Evolutionary conservation across 140 eudicot species (phyloP).

Genomic region (Oenanthe javanica): DNA sequence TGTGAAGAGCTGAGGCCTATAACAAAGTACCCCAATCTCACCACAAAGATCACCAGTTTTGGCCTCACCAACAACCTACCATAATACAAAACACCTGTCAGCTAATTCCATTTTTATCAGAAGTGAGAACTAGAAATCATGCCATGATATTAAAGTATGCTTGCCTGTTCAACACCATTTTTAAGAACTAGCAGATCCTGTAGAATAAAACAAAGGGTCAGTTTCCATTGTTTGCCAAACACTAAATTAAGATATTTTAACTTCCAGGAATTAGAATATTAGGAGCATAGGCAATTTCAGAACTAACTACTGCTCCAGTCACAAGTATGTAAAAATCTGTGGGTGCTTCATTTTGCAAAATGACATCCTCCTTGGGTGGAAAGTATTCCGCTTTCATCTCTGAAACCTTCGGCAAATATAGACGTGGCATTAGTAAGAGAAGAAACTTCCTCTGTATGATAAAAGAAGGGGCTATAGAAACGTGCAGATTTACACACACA

Average conservation of each 20-base stretch:
- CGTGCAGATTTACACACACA: neutral
- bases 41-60: conserved; percentile 69
- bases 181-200: conserved; percentile 60
- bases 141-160: conserved; percentile 13
- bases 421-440: neutral
- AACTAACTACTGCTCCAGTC: conserved; percentile 68
- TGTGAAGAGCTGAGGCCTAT: conserved; percentile 69
- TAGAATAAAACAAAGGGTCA: conserved; percentile 9
- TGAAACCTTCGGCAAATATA: conserved; percentile 32
- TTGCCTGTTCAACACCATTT: conserved; percentile 79
- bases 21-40: conserved; percentile 82
- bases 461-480: neutral
- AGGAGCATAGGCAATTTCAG: neutral
- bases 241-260: neutral
- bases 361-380: conserved; percentile 65
- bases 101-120: neutral
- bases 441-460: neutral
- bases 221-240: neutral
- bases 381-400: conserved; percentile 73
- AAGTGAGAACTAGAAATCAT: neutral
- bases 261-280: neutral
- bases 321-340: conserved; percentile 74
- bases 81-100: neutral
- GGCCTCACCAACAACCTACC: conserved; percentile 49
- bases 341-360: conserved; percentile 86